phyloP scores from a whole-genome alignment of 1,284 basidiomycete species.

The Trametes hirsuta region DNA sequence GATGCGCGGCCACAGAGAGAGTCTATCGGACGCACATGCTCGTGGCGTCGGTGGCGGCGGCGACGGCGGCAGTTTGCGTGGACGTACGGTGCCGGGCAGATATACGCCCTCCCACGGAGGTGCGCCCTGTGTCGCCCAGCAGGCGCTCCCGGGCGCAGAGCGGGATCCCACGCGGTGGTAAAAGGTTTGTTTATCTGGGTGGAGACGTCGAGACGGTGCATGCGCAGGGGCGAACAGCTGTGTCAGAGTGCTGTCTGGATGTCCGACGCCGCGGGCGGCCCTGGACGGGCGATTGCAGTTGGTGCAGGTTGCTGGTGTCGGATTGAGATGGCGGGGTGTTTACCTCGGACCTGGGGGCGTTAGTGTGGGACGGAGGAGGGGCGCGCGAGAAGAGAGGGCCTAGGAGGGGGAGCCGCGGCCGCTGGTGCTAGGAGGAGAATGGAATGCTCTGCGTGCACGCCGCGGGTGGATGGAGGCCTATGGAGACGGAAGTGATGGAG shows the following conservation, averaged over 20 bases:
- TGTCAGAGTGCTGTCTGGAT: neutral
- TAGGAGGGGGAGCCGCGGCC: neutral
- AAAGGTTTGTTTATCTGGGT: conserved; percentile 15
- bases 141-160: neutral
- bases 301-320: neutral
- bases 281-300: neutral
- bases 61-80: conserved; percentile 14
- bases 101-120: neutral
- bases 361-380: conserved; percentile 7
- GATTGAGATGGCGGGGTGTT: neutral
- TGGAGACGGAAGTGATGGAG: conserved; percentile 8
- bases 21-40: conserved; percentile 12
- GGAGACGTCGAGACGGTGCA: neutral
- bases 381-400: conserved; percentile 2
- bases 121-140: neutral
- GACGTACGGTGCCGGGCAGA: neutral
- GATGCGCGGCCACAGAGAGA: conserved; percentile 11
- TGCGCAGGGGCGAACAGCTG: too few species aligned
- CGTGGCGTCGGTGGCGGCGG: conserved; percentile 19
- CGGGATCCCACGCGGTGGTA: conserved; percentile 17
- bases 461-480: conserved; percentile 8
- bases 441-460: conserved; percentile 27
- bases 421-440: conserved; percentile 23
- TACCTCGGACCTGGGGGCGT: neutral
- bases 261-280: conserved; percentile 1